Conservation (phyloP, 805 yeast genomes). For the Kuraishia molischiana region DNA sequence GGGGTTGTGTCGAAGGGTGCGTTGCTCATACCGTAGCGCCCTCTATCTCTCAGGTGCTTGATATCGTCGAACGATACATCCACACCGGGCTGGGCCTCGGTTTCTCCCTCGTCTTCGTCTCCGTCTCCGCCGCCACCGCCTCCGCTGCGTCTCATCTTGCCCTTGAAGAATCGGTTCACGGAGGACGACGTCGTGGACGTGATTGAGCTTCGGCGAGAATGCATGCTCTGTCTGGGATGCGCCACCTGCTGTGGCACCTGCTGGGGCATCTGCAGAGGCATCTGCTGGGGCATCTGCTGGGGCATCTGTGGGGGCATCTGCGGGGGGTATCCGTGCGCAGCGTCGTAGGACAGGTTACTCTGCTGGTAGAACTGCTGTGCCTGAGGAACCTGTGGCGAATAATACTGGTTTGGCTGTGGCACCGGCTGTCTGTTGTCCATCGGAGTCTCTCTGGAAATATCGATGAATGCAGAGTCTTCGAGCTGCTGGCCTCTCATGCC, state of each 20-base stretch:
- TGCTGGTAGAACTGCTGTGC: background rate
- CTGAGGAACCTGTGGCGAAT: conserved; percentile 29
- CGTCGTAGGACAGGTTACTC: background rate
- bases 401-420: conserved; percentile 33
- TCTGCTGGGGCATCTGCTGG: background rate
- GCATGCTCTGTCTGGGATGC: conserved; percentile 8
- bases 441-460: conserved; percentile 31
- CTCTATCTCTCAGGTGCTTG: conserved; percentile 52
- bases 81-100: conserved; percentile 13
- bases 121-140: conserved; percentile 15
- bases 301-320: background rate
- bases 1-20: conserved; percentile 51
- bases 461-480: conserved; percentile 33
- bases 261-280: background rate
- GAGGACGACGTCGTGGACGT: conserved; percentile 18
- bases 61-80: conserved; percentile 56
- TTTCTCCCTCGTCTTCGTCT: conserved; percentile 16
- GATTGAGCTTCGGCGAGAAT: conserved; percentile 13
- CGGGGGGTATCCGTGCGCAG: background rate
- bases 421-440: conserved; percentile 10
- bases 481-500: conserved; percentile 25
- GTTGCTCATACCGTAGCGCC: conserved; percentile 46
- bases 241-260: background rate
- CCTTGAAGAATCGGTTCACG: conserved; percentile 32
- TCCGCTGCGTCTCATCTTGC: conserved; percentile 17